Conservation (phyloP, 768 basidiomycete genomes). For the Udeniomyces megalosporus region DNA sequence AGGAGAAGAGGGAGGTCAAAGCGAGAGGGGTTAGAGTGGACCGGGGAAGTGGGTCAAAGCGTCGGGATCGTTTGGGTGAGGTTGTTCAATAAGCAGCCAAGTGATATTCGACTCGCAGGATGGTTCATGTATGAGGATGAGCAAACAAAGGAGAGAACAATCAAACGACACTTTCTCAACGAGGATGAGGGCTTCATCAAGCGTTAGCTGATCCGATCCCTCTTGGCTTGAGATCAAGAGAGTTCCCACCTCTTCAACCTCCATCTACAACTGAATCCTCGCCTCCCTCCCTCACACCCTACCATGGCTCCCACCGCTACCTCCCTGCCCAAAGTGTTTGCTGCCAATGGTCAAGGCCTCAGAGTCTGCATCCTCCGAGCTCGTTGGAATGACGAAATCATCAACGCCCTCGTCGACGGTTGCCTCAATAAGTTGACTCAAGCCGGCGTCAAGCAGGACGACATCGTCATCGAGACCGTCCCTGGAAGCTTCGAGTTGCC, state of each 20-base stretch:
- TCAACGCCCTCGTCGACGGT: slow-evolving; percentile 69
- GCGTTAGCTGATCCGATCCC: no score
- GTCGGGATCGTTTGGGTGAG: no score
- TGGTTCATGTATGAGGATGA: no score
- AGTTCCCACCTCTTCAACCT: background rate
- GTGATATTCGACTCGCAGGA: no score
- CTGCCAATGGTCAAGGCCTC: slow-evolving; percentile 13
- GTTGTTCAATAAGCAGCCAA: no score
- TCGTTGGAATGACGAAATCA: slow-evolving; percentile 71
- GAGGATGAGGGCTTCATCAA: no score
- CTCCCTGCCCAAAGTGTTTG: slow-evolving; percentile 11
- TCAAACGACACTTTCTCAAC: no score
- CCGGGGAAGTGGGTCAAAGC: no score
- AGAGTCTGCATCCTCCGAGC: slow-evolving; percentile 17
- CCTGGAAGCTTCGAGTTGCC: slow-evolving; percentile 94
- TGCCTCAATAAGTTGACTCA: slow-evolving; percentile 62
- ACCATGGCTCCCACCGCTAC: slow-evolving; percentile 14
- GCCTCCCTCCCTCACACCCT: background rate
- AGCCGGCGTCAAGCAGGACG: slow-evolving; percentile 69
- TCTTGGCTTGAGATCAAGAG: no score
- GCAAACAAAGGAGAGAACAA: no score
- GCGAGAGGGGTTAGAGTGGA: no score
- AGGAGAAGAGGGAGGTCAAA: no score
- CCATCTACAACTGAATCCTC: background rate
- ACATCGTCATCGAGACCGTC: slow-evolving; percentile 80